Evolutionary conservation across 2,329 filamentous ascomycete genomes (phyloP), one percentile per base, ranked within the genome.

Genomic region (Aspergillus jensenii): DNA sequence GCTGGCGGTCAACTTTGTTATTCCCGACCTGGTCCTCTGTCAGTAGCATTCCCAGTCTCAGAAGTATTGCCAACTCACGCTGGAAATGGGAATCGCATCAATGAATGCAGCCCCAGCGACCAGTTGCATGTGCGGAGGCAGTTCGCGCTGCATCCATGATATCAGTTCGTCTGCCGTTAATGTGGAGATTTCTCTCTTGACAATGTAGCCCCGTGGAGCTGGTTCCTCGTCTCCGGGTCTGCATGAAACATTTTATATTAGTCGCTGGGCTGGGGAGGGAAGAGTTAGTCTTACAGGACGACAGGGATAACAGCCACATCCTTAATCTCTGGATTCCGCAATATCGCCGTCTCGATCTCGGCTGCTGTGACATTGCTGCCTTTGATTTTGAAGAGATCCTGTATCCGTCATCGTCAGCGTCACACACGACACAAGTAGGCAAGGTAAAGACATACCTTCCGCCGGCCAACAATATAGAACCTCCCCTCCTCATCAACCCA

Each of bases 401-500:
- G 25, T 11, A 25, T 33, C 41, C 4, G 2, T 44, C 21, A 19
- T 27, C 41, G 25, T 19, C 41, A 44, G 11, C 3, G 6, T 21
- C n/a, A 12, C 2, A 3, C 17, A 21, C 41, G 27, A 21, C 21
- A 21, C 21, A 21, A 21, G 21, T 21, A 4, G 21, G 21, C 4
- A 21, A 4, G 3, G 21, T 21, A 21, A 21, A 1, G 21, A 4
- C 21, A 21, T 37, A 80, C 88, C 79, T 91, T 91, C 76, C 86
- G 85, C 37, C 90, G 83, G 71, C 93, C 90, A 31, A 93, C 86
- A 54, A 91, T 87, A 66, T 83, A 83, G 57, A 90, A 80, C 62
- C 79, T 78, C 39, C 81, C 79, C 1, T 80, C 65, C n/a, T 79
- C 70, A 59, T 90, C 80, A 31, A 85, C 76, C 66, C 85, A 88